phyloP scores from a whole-genome alignment of 345 rosid species.

The Acer yangbiense region DNA sequence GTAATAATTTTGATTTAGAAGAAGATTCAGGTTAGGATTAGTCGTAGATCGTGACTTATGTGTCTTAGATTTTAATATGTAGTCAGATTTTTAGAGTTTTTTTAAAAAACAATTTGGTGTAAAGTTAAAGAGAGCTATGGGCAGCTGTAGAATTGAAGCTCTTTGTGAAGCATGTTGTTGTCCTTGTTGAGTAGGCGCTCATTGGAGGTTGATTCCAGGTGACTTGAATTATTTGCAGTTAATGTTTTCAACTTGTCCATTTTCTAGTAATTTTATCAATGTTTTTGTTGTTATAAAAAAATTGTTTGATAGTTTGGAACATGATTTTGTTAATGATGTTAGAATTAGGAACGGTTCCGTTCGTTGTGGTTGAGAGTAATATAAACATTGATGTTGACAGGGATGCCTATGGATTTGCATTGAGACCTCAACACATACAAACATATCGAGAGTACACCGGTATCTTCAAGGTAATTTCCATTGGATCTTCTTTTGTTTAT shows the following conservation, averaged over 20 bases:
- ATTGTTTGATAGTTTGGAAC: not conserved
- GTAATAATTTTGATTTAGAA: not conserved
- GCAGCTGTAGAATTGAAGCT: slow-evolving; percentile 46
- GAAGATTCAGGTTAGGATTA: not conserved
- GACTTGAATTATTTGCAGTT: not conserved
- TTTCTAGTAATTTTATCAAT: not conserved
- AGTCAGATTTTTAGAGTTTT: slow-evolving; percentile 23
- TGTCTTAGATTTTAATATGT: slow-evolving; percentile 4
- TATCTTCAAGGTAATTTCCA: slow-evolving; percentile 60
- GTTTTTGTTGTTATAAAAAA: not conserved
- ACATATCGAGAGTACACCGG: slow-evolving; percentile 66
- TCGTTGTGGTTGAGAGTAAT: not conserved
- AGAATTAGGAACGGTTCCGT: not conserved
- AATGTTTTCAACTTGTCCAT: not conserved
- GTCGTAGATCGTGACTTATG: not conserved
- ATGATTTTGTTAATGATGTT: not conserved
- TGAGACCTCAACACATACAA: slow-evolving; percentile 94
- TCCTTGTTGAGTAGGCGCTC: slow-evolving; percentile 95
- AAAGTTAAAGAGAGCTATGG: slow-evolving; percentile 66
- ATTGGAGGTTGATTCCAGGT: slow-evolving; percentile 96
- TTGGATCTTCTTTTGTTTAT: not conserved
- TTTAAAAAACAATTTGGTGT: slow-evolving; percentile 23
- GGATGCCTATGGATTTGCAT: slow-evolving; percentile 90
- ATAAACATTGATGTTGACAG: slow-evolving; percentile 29
- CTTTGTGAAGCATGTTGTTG: slow-evolving; percentile 81